phyloP scores from a whole-genome alignment of 31 red algal species.

The Odonthalia washingtoniensis region DNA sequence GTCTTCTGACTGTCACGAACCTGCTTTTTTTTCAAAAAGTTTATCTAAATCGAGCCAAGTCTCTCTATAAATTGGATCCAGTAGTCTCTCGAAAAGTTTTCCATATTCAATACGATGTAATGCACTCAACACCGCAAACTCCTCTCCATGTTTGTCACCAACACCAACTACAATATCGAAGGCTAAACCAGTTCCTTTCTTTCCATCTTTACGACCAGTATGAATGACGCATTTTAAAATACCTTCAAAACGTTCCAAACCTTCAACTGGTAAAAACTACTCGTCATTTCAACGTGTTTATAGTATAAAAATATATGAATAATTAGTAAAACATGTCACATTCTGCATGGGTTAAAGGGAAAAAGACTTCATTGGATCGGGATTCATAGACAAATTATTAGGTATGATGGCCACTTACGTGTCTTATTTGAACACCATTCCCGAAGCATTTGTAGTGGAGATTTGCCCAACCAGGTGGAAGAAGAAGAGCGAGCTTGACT shows the following conservation, averaged over 20 bases:
- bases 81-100: conserved; percentile 73
- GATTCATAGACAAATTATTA: not conserved
- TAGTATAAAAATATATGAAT: not conserved
- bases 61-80: conserved; percentile 72
- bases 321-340: not conserved
- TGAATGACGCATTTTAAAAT: conserved; percentile 58
- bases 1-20: conserved; percentile 28
- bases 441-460: too few relatives aligned
- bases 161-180: conserved; percentile 59
- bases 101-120: conserved; percentile 81
- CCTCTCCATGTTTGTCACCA: conserved; percentile 72
- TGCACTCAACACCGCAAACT: conserved; percentile 75
- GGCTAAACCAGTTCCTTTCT: conserved; percentile 59
- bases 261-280: not conserved
- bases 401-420: conserved; percentile 72
- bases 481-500: too few relatives aligned
- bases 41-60: conserved; percentile 62
- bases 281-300: not conserved
- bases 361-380: not conserved
- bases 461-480: too few relatives aligned
- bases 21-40: conserved; percentile 32
- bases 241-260: conserved; percentile 19
- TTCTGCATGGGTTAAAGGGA: not conserved
- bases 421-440: conserved; percentile 82
- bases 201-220: conserved; percentile 71